Percentiles rank a stretch among this genome's conserved stretches.
Conservation (phyloP, 139 green algal species). For the Dunaliella primolecta region DNA sequence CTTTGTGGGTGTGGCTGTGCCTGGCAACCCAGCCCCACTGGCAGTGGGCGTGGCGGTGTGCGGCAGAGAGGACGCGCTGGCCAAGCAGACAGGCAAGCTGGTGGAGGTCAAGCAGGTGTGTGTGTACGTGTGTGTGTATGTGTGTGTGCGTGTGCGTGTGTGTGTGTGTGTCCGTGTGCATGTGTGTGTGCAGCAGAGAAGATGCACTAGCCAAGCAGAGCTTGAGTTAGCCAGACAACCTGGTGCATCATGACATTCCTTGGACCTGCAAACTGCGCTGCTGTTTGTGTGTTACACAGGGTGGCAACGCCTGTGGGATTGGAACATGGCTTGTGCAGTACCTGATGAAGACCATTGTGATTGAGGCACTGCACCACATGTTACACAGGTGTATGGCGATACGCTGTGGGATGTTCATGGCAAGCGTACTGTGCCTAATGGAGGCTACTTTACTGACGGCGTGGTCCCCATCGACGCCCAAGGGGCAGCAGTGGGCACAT, state of each 20-base stretch:
- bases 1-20: conserved; percentile 42
- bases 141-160: background rate
- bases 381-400: conserved; percentile 55
- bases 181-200: background rate
- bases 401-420: conserved; percentile 34
- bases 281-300: too few relatives aligned
- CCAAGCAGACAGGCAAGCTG: conserved; percentile 44
- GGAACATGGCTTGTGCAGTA: too few relatives aligned
- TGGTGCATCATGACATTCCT: too few relatives aligned
- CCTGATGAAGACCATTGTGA: too few relatives aligned
- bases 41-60: conserved; percentile 50
- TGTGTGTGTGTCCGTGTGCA: background rate
- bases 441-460: conserved; percentile 38
- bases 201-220: background rate
- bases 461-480: conserved; percentile 30
- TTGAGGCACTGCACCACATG: too few relatives aligned
- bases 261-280: too few relatives aligned
- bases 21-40: conserved; percentile 55
- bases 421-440: conserved; percentile 40
- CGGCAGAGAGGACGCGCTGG: conserved; percentile 24
- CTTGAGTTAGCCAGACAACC: too few relatives aligned
- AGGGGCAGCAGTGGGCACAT: background rate
- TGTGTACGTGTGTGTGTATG: background rate
- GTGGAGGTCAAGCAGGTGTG: conserved; percentile 49
- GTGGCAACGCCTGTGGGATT: too few relatives aligned